phyloP scores from a whole-genome alignment of 2,329 filamentous ascomycete genomes.

The Uncinocarpus reesii region DNA sequence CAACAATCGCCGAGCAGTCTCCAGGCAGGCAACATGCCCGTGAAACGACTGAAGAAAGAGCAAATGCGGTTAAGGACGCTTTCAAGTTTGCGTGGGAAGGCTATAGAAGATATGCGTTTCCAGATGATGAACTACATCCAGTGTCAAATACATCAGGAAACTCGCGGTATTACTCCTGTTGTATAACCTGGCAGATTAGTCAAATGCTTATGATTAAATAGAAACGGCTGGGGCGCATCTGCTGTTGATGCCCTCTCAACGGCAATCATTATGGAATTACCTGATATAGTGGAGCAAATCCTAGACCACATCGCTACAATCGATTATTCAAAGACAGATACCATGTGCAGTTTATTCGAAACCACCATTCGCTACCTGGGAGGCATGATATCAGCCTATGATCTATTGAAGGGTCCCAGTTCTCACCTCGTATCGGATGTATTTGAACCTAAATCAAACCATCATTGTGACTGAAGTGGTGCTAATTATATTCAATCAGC shows the following conservation, averaged over 20 bases:
- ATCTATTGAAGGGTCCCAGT: slow-evolving; percentile 58
- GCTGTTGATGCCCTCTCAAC: slow-evolving; percentile 73
- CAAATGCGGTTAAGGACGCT: slow-evolving; percentile 54
- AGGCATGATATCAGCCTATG: slow-evolving; percentile 62
- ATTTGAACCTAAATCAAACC: slow-evolving; percentile 7
- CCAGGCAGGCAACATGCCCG: not conserved
- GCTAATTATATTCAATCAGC: slow-evolving; percentile 9
- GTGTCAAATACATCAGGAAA: slow-evolving; percentile 55
- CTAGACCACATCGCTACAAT: slow-evolving; percentile 60
- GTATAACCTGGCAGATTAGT: not conserved
- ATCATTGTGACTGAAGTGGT: not conserved
- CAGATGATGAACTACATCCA: slow-evolving; percentile 64
- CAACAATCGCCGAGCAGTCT: slow-evolving; percentile 4
- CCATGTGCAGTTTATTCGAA: slow-evolving; percentile 68
- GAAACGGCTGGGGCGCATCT: slow-evolving; percentile 76
- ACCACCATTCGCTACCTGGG: slow-evolving; percentile 82
- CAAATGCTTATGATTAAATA: slow-evolving; percentile 28
- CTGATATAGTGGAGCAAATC: slow-evolving; percentile 58
- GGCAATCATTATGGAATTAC: slow-evolving; percentile 63
- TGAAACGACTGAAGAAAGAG: slow-evolving; percentile 28
- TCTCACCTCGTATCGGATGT: slow-evolving; percentile 41
- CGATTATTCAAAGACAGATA: slow-evolving; percentile 55
- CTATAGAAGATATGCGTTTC: slow-evolving; percentile 64
- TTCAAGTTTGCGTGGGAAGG: slow-evolving; percentile 63
- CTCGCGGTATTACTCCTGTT: slow-evolving; percentile 48